Conservation (phyloP, 192 early-diverging fungal genomes). For the Rhizophagus sp. region DNA sequence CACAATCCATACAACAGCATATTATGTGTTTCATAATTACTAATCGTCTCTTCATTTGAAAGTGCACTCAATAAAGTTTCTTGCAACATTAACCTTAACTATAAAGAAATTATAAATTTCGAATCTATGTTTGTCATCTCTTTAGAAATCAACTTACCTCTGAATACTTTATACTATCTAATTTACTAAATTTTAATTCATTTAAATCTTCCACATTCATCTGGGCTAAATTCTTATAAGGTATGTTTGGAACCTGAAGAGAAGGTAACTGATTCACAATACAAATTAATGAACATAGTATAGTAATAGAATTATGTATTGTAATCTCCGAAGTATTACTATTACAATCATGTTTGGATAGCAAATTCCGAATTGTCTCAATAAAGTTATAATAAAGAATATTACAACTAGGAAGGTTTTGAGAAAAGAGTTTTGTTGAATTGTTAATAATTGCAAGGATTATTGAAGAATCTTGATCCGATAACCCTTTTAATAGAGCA, state of each 20-base stretch:
- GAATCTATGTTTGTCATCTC: not conserved
- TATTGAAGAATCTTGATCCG: slow-evolving; percentile 52
- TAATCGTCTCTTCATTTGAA: slow-evolving; percentile 18
- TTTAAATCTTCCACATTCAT: slow-evolving; percentile 3
- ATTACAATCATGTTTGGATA: slow-evolving; percentile 33
- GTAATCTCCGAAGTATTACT: slow-evolving; percentile 39
- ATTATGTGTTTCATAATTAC: slow-evolving; percentile 40
- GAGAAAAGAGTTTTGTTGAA: slow-evolving; percentile 64
- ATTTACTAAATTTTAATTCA: not conserved
- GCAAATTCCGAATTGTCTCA: slow-evolving; percentile 59
- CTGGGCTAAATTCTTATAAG: slow-evolving; percentile 16
- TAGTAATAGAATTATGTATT: slow-evolving; percentile 47
- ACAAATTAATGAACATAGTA: slow-evolving; percentile 46
- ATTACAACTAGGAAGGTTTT: slow-evolving; percentile 66
- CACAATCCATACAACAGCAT: slow-evolving; percentile 44
- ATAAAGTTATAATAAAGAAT: slow-evolving; percentile 68
- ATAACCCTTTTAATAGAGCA: slow-evolving; percentile 50
- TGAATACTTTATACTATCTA: not conserved
- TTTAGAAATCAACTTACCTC: slow-evolving; percentile 1
- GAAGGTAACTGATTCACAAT: slow-evolving; percentile 33
- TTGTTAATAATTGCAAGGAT: slow-evolving; percentile 69
- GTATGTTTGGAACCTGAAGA: slow-evolving; percentile 22
- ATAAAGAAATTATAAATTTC: not conserved
- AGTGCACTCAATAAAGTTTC: slow-evolving; percentile 36
- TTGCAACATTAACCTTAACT: slow-evolving; percentile 41